Percentiles rank a stretch among this genome's conserved stretches.
Conservation (phyloP, 2,329 filamentous ascomycete genomes). For the Calonectria pteridis region DNA sequence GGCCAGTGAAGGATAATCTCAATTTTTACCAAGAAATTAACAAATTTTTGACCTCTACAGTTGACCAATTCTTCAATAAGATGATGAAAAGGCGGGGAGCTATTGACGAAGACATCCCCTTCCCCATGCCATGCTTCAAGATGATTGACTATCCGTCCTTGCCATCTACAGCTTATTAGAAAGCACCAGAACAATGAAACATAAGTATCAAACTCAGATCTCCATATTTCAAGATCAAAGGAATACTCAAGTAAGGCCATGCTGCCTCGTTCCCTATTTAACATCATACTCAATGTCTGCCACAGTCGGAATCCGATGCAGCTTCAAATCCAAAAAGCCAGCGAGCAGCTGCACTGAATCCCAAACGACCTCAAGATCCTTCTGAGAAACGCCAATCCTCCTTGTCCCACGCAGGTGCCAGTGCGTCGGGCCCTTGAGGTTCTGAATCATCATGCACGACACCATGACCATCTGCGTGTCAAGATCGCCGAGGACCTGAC, state of each 20-base stretch:
- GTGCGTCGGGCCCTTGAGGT: constrained; percentile 62
- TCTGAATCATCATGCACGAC: constrained; percentile 69
- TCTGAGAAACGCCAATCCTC: not conserved
- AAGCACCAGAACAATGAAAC: not conserved
- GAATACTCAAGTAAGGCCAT: accelerated
- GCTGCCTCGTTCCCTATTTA: not conserved
- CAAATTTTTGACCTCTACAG: not conserved
- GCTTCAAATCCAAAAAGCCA: not conserved
- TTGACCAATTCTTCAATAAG: not conserved
- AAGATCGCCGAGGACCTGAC: constrained; percentile 64
- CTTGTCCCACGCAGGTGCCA: constrained; percentile 61
- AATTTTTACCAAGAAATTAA: not conserved
- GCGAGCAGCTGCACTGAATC: not conserved
- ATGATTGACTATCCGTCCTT: not conserved
- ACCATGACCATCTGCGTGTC: constrained; percentile 69
- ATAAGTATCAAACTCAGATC: not conserved
- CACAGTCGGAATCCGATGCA: not conserved
- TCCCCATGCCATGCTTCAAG: not conserved
- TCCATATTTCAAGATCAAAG: not conserved
- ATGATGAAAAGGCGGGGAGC: not conserved
- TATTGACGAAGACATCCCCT: too few relatives aligned
- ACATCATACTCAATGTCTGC: not conserved
- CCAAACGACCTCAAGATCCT: not conserved
- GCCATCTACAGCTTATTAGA: not conserved
- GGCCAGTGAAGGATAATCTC: not conserved